A percentile compares a stretch with the other conserved stretches of the same genome.
Evolutionary conservation across 306 rosid genomes (phyloP).

Genomic region (Prunus davidiana): DNA sequence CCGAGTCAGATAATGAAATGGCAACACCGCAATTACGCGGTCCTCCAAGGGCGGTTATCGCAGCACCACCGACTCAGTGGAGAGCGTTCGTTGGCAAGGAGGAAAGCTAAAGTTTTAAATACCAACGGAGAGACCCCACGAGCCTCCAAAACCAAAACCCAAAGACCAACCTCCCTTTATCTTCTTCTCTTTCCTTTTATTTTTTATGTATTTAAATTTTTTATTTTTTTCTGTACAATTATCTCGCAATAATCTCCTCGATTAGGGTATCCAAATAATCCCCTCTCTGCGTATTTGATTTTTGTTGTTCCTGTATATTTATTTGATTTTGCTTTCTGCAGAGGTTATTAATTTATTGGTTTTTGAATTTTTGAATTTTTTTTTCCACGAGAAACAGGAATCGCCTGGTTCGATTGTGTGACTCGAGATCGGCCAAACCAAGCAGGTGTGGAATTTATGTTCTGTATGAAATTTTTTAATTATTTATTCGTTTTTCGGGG

Average conservation of each 20-base stretch:
- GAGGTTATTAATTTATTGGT: background rate
- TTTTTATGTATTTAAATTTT: background rate
- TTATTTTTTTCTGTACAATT: background rate
- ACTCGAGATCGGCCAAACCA: constrained; percentile 23
- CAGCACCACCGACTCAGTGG: constrained; percentile 28
- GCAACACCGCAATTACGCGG: background rate
- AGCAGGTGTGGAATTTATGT: constrained; percentile 13
- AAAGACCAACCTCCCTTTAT: constrained; percentile 4
- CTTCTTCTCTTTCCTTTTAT: background rate
- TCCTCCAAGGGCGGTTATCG: constrained; percentile 2
- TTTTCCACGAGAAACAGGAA: background rate
- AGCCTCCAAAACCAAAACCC: background rate
- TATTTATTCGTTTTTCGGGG: background rate
- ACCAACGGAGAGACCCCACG: constrained; percentile 5
- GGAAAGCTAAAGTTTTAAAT: constrained; percentile 15
- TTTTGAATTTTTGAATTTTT: background rate
- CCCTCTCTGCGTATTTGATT: background rate
- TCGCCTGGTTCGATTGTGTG: constrained; percentile 19
- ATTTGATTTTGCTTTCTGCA: background rate
- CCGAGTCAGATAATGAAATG: background rate
- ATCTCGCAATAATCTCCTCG: constrained; percentile 15
- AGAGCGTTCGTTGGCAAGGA: constrained; percentile 23
- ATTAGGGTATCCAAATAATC: constrained; percentile 22
- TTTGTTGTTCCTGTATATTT: background rate
- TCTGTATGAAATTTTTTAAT: background rate